phyloP scores from a whole-genome alignment of 2,329 filamentous ascomycete genomes.

The Ophiostoma triangulosporum region DNA sequence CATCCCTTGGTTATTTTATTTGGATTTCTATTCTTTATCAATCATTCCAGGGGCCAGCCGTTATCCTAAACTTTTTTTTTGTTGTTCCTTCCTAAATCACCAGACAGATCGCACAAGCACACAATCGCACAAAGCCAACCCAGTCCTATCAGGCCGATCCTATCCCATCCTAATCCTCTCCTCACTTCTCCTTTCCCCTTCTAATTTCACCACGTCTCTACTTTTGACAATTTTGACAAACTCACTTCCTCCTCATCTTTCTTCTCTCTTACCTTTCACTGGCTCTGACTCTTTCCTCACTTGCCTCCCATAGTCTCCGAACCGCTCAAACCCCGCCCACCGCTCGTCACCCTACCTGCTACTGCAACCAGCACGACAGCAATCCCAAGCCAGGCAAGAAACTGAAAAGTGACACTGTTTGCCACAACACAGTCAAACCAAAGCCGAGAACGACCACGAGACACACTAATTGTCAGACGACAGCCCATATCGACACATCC shows the following conservation, averaged over 20 bases:
- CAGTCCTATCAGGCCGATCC: not conserved
- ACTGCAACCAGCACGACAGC: not conserved
- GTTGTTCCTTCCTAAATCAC: not conserved
- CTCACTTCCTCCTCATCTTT: not conserved
- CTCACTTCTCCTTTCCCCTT: not conserved
- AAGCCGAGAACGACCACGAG: not conserved
- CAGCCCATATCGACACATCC: not conserved
- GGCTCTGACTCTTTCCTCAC: too few species aligned
- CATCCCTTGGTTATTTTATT: not conserved
- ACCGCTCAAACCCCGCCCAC: not conserved
- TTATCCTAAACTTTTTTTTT: not conserved
- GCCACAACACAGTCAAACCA: not conserved
- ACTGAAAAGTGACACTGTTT: not conserved
- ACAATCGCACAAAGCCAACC: not conserved
- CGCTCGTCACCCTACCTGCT: not conserved
- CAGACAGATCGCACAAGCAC: constrained; percentile 1
- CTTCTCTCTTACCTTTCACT: not conserved
- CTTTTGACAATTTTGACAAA: not conserved
- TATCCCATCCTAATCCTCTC: not conserved
- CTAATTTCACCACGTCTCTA: not conserved
- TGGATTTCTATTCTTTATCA: not conserved
- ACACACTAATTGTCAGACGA: not conserved
- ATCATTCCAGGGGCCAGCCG: not conserved
- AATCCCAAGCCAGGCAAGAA: not conserved
- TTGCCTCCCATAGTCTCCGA: not conserved